These are phyloP conservation scores for Tilletia indica DNA, from an alignment of 1,284 basidiomycete species.

Conservation along the genomic window DNA sequence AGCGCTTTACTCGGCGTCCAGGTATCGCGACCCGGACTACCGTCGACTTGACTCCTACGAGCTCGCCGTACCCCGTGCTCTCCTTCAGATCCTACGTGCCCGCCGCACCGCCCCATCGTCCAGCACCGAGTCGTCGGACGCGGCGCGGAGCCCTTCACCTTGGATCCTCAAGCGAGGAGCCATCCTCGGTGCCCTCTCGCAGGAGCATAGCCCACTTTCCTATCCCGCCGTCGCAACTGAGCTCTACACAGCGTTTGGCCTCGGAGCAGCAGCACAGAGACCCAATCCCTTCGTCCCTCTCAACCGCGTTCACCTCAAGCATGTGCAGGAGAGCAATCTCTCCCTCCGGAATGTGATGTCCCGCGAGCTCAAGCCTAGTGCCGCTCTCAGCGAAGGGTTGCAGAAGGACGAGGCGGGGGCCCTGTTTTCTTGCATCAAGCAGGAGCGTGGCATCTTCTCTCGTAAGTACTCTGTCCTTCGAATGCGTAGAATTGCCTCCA, in stretches of 20 bases:
- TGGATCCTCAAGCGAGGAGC: slow-evolving; percentile 27
- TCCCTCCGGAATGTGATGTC: slow-evolving; percentile 8
- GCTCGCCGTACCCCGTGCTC: slow-evolving; percentile 70
- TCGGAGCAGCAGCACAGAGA: neutral
- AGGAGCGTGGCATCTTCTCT: slow-evolving; percentile 12
- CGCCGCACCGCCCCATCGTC: neutral
- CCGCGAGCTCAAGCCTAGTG: neutral
- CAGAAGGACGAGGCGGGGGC: neutral
- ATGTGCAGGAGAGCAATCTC: slow-evolving; percentile 8
- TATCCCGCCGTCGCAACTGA: neutral
- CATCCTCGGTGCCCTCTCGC: slow-evolving; percentile 37
- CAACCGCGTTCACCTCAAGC: neutral
- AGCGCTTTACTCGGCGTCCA: slow-evolving; percentile 69
- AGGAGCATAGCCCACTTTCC: slow-evolving; percentile 28
- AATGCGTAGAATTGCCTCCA: too few species aligned
- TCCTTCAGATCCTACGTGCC: slow-evolving; percentile 34
- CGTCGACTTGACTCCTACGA: slow-evolving; percentile 72
- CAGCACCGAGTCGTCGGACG: neutral
- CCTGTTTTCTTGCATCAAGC: slow-evolving; percentile 4
- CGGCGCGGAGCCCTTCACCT: neutral
- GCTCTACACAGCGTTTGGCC: slow-evolving; percentile 2
- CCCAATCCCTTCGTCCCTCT: neutral
- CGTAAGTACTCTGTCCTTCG: neutral
- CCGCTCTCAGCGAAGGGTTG: neutral
- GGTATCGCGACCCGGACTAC: slow-evolving; percentile 78